A percentile compares a stretch with the other conserved stretches of the same genome.
phyloP scores from a whole-genome alignment of 495 filamentous ascomycete species.

The Tuber brumale region DNA sequence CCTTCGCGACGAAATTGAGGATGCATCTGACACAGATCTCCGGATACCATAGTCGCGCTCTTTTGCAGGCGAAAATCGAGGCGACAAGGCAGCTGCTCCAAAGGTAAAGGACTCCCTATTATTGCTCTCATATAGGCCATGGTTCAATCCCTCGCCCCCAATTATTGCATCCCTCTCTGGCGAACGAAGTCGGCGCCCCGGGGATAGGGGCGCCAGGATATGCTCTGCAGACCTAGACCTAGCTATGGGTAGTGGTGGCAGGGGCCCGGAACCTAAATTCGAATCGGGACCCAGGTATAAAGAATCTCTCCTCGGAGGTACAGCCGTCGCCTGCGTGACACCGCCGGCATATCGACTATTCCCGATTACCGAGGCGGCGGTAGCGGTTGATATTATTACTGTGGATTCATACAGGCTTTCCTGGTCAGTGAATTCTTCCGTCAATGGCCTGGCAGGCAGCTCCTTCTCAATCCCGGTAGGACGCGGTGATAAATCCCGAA shows the following conservation, averaged over 20 bases:
- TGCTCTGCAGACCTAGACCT: slow-evolving; percentile 32
- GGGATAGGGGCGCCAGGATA: slow-evolving; percentile 32
- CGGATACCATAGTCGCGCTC: slow-evolving; percentile 35
- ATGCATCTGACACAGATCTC: slow-evolving; percentile 44
- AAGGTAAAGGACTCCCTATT: slow-evolving; percentile 40
- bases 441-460: slow-evolving; percentile 69
- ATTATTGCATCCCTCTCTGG: slow-evolving; percentile 25
- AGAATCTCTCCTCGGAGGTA: slow-evolving; percentile 44
- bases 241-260: slow-evolving; percentile 32
- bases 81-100: slow-evolving; percentile 38
- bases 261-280: slow-evolving; percentile 14
- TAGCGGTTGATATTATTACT: slow-evolving; percentile 45
- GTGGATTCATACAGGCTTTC: slow-evolving; percentile 47
- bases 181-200: slow-evolving; percentile 15
- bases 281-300: slow-evolving; percentile 33
- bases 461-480: slow-evolving; percentile 55
- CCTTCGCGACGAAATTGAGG: slow-evolving; percentile 44
- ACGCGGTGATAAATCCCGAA: slow-evolving; percentile 62
- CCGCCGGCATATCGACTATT: slow-evolving; percentile 37
- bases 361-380: slow-evolving; percentile 46
- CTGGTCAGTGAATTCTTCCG: slow-evolving; percentile 56
- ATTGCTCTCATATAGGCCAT: slow-evolving; percentile 12
- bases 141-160: slow-evolving; percentile 22
- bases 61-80: slow-evolving; percentile 29
- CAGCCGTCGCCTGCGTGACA: slow-evolving; percentile 31